Conservation (phyloP, 352 stramenopile genomes). For the Globisporangium echinulatum region DNA sequence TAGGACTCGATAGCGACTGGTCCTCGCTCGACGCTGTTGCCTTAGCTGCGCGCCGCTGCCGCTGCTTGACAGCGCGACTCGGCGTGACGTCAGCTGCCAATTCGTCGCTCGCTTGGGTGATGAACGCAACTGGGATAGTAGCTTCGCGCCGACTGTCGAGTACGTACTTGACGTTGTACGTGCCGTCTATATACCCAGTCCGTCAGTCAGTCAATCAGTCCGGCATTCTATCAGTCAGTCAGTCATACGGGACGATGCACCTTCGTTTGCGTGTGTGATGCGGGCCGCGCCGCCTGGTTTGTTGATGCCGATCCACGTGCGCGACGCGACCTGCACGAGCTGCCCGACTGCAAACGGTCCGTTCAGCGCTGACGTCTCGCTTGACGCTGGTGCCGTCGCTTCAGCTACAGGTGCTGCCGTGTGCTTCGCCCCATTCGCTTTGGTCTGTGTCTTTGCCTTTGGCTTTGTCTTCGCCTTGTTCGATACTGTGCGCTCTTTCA, state of each 20-base stretch:
- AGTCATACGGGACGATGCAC: conserved; percentile 11
- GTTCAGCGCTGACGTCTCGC: conserved; percentile 15
- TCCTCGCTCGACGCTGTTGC: conserved; percentile 8
- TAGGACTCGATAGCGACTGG: too few relatives aligned
- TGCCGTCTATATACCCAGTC: conserved; percentile 25
- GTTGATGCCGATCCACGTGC: conserved; percentile 91
- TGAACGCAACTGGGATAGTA: conserved; percentile 29
- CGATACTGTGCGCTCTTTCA: neutral
- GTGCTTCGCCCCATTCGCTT: neutral
- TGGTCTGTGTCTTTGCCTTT: neutral
- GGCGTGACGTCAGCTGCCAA: conserved; percentile 36
- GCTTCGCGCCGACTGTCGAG: conserved; percentile 27
- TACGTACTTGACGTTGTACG: conserved; percentile 58
- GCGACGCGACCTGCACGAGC: conserved; percentile 80
- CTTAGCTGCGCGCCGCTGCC: conserved; percentile 13
- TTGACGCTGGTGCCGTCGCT: conserved; percentile 1
- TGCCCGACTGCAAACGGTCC: conserved; percentile 50
- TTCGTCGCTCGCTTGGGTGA: conserved; percentile 28
- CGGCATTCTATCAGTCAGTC: too few relatives aligned
- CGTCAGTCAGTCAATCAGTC: too few relatives aligned
- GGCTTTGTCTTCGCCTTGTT: neutral
- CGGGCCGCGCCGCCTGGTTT: conserved; percentile 83
- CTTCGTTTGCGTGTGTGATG: conserved; percentile 55
- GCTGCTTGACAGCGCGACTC: conserved; percentile 22
- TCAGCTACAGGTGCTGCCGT: conserved; percentile 7